phyloP scores from a whole-genome alignment of 257 asterid genomes.

The Nicotiana obtusifolia region DNA sequence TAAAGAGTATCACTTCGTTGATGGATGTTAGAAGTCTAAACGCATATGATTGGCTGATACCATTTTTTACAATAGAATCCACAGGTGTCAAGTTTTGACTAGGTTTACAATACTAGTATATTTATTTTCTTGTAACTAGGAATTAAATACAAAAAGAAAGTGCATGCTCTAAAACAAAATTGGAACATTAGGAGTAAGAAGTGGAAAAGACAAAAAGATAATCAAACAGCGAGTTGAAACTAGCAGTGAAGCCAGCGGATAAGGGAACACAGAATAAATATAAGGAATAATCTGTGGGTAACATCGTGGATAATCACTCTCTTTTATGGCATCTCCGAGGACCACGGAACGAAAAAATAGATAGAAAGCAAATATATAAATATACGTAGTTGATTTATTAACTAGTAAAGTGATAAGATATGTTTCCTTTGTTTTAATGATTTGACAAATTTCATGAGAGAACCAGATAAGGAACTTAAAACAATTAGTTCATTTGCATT shows the following conservation, averaged over 20 bases:
- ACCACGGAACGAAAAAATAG: background rate
- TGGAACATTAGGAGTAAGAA: background rate
- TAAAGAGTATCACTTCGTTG: too few species aligned
- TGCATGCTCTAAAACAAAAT: background rate
- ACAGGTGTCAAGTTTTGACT: background rate
- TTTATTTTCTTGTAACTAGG: background rate
- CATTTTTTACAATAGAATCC: background rate
- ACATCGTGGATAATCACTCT: background rate
- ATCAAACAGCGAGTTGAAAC: background rate
- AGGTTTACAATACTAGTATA: background rate
- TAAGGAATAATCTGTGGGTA: background rate
- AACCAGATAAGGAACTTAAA: too few species aligned
- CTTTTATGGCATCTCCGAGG: conserved; percentile 1
- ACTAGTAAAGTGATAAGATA: too few species aligned
- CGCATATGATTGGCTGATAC: background rate
- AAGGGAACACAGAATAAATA: background rate
- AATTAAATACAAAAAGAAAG: background rate
- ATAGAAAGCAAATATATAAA: background rate
- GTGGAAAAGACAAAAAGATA: background rate
- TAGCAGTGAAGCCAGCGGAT: conserved; percentile 5
- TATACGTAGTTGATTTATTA: background rate
- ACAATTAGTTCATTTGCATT: too few species aligned
- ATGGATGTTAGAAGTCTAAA: background rate
- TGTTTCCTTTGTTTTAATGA: too few species aligned
- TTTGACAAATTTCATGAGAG: too few species aligned